A percentile compares a stretch with the other conserved stretches of the same genome.
phyloP scores from a whole-genome alignment of 2,329 filamentous ascomycete genomes.

The Neonectria neomacrospora region DNA sequence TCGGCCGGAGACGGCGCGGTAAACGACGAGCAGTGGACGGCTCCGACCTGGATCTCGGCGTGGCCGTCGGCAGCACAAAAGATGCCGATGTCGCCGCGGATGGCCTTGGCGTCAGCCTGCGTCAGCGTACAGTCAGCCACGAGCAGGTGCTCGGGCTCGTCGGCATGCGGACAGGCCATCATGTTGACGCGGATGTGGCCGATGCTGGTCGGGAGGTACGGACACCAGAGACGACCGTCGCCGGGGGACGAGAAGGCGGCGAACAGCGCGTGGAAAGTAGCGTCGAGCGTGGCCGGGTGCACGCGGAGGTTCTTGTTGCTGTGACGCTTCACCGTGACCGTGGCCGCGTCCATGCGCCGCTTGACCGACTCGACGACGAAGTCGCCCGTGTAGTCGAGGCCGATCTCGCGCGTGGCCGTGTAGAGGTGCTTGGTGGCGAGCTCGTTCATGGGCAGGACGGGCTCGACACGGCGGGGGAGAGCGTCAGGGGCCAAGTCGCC shows the following conservation, averaged over 20 bases:
- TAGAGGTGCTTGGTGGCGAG: constrained; percentile 7
- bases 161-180: background rate
- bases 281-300: constrained; percentile 21
- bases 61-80: constrained; percentile 1
- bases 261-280: constrained; percentile 8
- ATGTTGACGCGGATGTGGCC: constrained; percentile 9
- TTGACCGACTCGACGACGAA: constrained; percentile 20
- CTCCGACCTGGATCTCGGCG: constrained; percentile 2
- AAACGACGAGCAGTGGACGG: background rate
- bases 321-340: constrained; percentile 5
- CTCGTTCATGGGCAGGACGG: constrained; percentile 1
- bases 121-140: background rate
- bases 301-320: constrained; percentile 14
- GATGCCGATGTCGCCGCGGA: constrained; percentile 1
- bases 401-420: constrained; percentile 1
- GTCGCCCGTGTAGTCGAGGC: constrained; percentile 9
- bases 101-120: background rate
- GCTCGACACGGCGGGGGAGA: constrained; percentile 1
- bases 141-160: background rate
- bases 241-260: constrained; percentile 8
- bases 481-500: constrained; percentile 18
- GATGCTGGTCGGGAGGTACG: constrained; percentile 7
- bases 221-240: constrained; percentile 9
- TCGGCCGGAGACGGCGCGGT: background rate
- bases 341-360: constrained; percentile 19